A percentile compares a stretch with the other conserved stretches of the same genome.
Conservation (phyloP, 78 protist species). For the Dictyostelium discoideum region dicty_2.7 NC_007091.3:769001-769500, state of each 20-base stretch:
- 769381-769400: constrained; percentile 53
- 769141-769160: background rate
- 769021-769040: constrained; percentile 70
- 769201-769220: too few relatives aligned
- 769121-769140: background rate
- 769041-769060: constrained; percentile 62
- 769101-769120: constrained; percentile 81
- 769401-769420: constrained; percentile 58
- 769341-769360: constrained; percentile 76
- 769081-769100: constrained; percentile 78
- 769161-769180: background rate
- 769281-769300: constrained; percentile 71
- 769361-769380: constrained; percentile 30
- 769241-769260: constrained; percentile 12
- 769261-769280: constrained; percentile 48
- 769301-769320: constrained; percentile 77
- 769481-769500: too few relatives aligned
- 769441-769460: too few relatives aligned
- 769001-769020: constrained; percentile 76
- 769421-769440: background rate
- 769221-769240: too few relatives aligned
- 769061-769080: constrained; percentile 81
- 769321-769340: constrained; percentile 72
- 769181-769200: background rate
- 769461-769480: too few relatives aligned